phyloP scores from a whole-genome alignment of 495 filamentous ascomycete genomes.

The Aspergillus heteromorphus region DNA sequence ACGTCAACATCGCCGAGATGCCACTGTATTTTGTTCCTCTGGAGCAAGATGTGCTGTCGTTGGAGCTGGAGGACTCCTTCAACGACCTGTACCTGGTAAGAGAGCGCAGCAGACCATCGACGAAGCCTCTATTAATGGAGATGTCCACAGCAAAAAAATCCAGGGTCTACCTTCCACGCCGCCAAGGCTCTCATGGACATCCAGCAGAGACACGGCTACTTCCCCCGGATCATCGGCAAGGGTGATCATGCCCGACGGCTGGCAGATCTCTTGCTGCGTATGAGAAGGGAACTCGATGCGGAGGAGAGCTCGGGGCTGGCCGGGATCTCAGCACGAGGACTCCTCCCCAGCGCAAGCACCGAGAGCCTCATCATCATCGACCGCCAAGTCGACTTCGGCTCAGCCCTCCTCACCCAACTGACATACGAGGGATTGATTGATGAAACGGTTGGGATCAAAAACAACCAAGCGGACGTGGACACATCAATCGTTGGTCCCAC shows the following conservation, averaged over 20 bases:
- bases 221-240: constrained; percentile 93
- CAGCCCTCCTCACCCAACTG: constrained; percentile 84
- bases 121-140: neutral
- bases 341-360: constrained; percentile 77
- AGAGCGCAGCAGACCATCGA: neutral
- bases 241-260: constrained; percentile 87
- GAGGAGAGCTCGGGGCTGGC: constrained; percentile 61
- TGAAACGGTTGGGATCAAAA: constrained; percentile 81
- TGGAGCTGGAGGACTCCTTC: constrained; percentile 86
- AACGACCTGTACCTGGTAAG: constrained; percentile 76
- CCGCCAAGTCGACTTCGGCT: constrained; percentile 88
- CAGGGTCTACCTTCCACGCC: constrained; percentile 78
- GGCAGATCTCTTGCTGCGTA: constrained; percentile 82
- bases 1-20: constrained; percentile 81
- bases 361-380: constrained; percentile 94
- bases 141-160: constrained; percentile 68
- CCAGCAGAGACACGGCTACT: constrained; percentile 87
- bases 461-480: constrained; percentile 91
- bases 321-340: constrained; percentile 55
- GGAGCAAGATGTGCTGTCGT: constrained; percentile 82
- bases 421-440: constrained; percentile 97
- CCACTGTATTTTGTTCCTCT: constrained; percentile 86
- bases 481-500: constrained; percentile 79
- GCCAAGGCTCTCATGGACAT: constrained; percentile 93
- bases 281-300: constrained; percentile 85